Evolutionary conservation across 768 basidiomycete genomes (phyloP).

Genomic region (Pluteus cervinus): DNA sequence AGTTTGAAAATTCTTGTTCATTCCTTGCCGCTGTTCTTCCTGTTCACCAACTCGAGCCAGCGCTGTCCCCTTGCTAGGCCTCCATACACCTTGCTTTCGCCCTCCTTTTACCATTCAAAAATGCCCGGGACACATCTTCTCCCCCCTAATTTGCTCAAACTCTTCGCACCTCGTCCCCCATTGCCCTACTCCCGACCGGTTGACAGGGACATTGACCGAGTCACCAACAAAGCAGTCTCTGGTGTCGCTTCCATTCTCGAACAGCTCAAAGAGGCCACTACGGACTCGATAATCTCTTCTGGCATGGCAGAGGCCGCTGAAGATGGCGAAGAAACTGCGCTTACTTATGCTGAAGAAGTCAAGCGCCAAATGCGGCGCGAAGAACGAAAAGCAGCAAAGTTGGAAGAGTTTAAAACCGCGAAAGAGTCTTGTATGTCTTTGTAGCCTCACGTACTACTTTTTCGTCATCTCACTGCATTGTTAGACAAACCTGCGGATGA

Average conservation of each 20-base stretch:
- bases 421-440: constrained; percentile 77
- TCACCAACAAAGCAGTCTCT: constrained; percentile 58
- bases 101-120: constrained; percentile 6
- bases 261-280: constrained; percentile 72
- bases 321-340: constrained; percentile 78
- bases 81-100: constrained; percentile 7
- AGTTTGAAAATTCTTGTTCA: too few relatives aligned
- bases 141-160: constrained; percentile 92
- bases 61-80: not conserved
- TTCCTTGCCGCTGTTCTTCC: too few relatives aligned
- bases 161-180: constrained; percentile 91
- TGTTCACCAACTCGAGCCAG: too few relatives aligned
- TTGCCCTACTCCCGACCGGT: constrained; percentile 83
- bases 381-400: constrained; percentile 69
- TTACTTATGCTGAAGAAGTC: constrained; percentile 78
- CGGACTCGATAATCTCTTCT: constrained; percentile 54
- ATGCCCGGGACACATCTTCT: constrained; percentile 82
- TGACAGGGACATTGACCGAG: constrained; percentile 75
- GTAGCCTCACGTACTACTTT: constrained; percentile 4
- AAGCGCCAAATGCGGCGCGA: constrained; percentile 75
- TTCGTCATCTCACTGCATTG: constrained; percentile 8
- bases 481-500: constrained; percentile 93
- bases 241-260: constrained; percentile 77
- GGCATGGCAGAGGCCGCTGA: constrained; percentile 67
- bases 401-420: constrained; percentile 71